Percentiles rank a stretch among this genome's conserved stretches.
Conservation (phyloP, 208 protist genomes). For the Crithidia fasciculata region DNA sequence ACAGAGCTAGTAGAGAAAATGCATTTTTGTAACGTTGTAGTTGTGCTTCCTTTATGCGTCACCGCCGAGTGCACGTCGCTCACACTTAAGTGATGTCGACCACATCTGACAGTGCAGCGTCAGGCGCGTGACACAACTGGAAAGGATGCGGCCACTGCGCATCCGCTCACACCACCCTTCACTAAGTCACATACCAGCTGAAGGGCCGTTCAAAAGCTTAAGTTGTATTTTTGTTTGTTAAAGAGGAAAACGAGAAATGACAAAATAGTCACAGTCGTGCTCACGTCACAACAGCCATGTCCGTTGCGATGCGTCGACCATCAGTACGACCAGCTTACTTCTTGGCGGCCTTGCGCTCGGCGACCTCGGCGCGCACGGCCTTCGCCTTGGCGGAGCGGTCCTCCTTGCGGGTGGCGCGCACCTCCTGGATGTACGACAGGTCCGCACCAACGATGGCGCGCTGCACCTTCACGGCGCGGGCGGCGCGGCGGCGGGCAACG, state of each 20-base stretch:
- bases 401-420: constrained; percentile 77
- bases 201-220: too few relatives aligned
- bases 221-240: background rate
- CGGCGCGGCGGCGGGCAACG: constrained; percentile 81
- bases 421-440: constrained; percentile 90
- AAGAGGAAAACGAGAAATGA: constrained; percentile 29
- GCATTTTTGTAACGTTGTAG: too few relatives aligned
- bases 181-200: too few relatives aligned
- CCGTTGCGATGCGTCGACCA: background rate
- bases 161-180: too few relatives aligned
- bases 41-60: too few relatives aligned
- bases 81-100: too few relatives aligned
- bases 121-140: too few relatives aligned
- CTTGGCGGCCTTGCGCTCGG: constrained; percentile 91
- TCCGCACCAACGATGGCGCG: constrained; percentile 90
- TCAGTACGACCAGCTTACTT: constrained; percentile 56
- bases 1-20: too few relatives aligned
- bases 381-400: constrained; percentile 91
- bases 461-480: constrained; percentile 71
- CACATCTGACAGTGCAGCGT: too few relatives aligned
- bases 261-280: constrained; percentile 1
- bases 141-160: too few relatives aligned
- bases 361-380: constrained; percentile 88
- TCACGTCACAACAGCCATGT: constrained; percentile 1
- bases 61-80: too few relatives aligned